Evolutionary conservation across 2,329 filamentous ascomycete species (phyloP).

Genomic region (Cytospora leucostoma): DNA sequence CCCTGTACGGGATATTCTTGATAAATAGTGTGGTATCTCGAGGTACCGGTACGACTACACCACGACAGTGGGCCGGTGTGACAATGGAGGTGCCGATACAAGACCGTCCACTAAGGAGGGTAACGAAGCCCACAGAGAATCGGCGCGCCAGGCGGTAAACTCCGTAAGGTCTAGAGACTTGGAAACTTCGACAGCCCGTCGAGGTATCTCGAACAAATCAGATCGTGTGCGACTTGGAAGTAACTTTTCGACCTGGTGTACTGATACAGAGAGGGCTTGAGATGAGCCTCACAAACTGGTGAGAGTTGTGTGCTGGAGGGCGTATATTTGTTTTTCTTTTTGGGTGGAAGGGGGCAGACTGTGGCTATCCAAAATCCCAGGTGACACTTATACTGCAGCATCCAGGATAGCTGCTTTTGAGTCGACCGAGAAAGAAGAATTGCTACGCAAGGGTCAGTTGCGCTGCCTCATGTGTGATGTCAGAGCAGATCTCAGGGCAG

Average conservation of each 20-base stretch:
- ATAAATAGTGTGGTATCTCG: conserved; percentile 13
- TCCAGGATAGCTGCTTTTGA: not conserved
- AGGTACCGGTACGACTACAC: conserved; percentile 18
- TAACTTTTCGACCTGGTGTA: not conserved
- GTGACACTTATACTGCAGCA: not conserved
- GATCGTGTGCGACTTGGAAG: not conserved
- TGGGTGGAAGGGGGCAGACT: not conserved
- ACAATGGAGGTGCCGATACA: conserved; percentile 21
- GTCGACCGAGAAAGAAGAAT: not conserved
- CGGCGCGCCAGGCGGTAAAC: not conserved
- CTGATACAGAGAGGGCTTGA: not conserved
- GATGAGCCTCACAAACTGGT: not conserved
- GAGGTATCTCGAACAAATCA: not conserved
- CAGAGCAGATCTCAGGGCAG: not conserved
- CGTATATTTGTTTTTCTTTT: not conserved
- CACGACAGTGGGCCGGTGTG: conserved; percentile 20
- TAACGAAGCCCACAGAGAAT: not conserved
- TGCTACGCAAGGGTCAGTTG: conserved; percentile 13
- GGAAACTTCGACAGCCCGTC: not conserved
- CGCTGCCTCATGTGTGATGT: not conserved
- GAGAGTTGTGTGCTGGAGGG: not conserved
- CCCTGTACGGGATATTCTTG: not conserved
- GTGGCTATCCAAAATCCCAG: not conserved
- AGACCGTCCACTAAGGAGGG: conserved; percentile 16
- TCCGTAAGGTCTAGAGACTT: not conserved